Percentiles rank a stretch among this genome's conserved stretches.
phyloP scores from a whole-genome alignment of 2,329 filamentous ascomycete genomes.

The Akanthomyces dipterigenus region DNA sequence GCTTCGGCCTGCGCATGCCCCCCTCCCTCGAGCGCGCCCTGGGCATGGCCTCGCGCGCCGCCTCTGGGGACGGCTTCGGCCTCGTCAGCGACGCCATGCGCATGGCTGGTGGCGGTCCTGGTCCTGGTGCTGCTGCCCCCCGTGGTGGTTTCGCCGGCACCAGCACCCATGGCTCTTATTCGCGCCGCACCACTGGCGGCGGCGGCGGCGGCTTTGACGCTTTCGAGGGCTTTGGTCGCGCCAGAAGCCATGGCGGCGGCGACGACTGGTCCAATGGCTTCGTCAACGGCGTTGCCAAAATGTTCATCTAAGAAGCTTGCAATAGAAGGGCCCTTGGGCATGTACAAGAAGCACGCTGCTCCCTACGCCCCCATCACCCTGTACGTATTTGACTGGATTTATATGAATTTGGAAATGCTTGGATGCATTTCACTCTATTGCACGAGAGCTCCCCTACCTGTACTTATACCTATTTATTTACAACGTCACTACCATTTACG shows the following conservation, averaged over 20 bases:
- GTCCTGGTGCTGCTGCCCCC: constrained; percentile 15
- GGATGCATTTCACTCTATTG: not conserved
- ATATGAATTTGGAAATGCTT: not conserved
- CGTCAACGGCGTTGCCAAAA: constrained; percentile 33
- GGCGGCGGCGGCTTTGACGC: constrained; percentile 17
- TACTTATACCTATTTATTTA: not conserved
- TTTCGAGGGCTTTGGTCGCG: constrained; percentile 23
- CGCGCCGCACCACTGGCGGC: not conserved
- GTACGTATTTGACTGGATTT: not conserved
- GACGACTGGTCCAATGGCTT: constrained; percentile 20
- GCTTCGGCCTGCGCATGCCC: constrained; percentile 75
- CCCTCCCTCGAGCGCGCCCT: constrained; percentile 52
- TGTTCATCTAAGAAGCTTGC: constrained; percentile 31
- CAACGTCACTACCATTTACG: not conserved
- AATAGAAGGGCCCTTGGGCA: not conserved
- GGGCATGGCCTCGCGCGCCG: constrained; percentile 44
- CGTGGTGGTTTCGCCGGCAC: constrained; percentile 20
- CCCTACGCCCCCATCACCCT: not conserved
- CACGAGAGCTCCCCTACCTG: not conserved
- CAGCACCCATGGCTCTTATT: constrained; percentile 2
- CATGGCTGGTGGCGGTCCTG: constrained; percentile 38
- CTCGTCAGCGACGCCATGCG: constrained; percentile 49
- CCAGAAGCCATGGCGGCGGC: constrained; percentile 20
- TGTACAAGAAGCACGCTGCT: not conserved
- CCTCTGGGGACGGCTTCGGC: constrained; percentile 40